Base-by-base conservation (phyloP, 805 yeast species). In the Pichia nakasei region DNA sequence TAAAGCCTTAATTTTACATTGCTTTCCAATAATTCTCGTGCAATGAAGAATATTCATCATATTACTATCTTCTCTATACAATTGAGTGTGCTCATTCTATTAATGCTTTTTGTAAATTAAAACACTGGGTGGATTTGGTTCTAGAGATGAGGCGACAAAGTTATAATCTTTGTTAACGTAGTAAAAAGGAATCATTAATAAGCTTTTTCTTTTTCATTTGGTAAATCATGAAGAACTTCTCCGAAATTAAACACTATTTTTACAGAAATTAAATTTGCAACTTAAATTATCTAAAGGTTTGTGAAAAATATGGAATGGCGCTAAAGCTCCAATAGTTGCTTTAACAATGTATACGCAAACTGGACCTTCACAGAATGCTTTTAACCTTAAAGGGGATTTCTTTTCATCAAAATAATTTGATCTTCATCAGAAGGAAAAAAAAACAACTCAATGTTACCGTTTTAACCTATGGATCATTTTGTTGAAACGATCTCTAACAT, bases 31-130 rank as follows among this genome's bases (percentile, higher is more conserved):
- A 37, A 65, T 57, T 45, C 69, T 54, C 21, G 65, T 55, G 41
- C 65, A 68, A 47, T 65, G 48, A 6, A 65, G 65, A 31, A 65
- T 57, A 21, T 61, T 63, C 67, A 65, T 65, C 57, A 65, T 63
- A 43, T 61, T 58, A 15, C 56, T 55, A 6, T 66, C 68, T 49
- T 65, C 69, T 22, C 57, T 58, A 43, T 65, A 65, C 13, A 65
- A 51, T 32, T 58, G 57, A 44, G 65, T 69, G 45, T 66, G 66
- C 13, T 66, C 64, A 38, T 63, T 58, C 41, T 59, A 61, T 41
- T 64, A 45, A 47, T 66, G 64, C 31, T 59, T 63, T 24, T 47
- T 49, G 20, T 46, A 49, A 15, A 56, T 54, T 41, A 51, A 44
- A 19, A 53, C 52, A 18, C 59, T 52, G 26, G 59, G 53, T 34